Base-by-base conservation (phyloP, 2,329 filamentous ascomycete species). In the Exophiala xenobiotica region DNA sequence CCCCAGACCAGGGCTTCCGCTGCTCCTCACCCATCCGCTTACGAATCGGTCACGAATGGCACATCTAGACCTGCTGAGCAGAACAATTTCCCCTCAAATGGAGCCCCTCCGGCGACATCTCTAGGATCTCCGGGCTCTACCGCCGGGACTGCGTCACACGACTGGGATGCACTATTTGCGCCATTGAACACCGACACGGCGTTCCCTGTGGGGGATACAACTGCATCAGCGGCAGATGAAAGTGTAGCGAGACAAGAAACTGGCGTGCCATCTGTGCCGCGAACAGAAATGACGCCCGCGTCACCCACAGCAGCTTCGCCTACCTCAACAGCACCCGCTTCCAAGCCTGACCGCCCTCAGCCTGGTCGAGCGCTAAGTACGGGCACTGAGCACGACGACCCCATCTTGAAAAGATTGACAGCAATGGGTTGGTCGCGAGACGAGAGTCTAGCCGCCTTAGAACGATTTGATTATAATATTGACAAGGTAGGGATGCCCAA, bases 161-260 rank as follows among this genome's bases (percentile, higher is more conserved):
- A 97, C 68, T 97, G 93, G 93, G 92, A 97, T 64, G 87, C 90
- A 31, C 89, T 97, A 49, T 97, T 97, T 71, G 87, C 88, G 4
- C 56, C 58, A 3, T 37, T 61, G 33, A 51, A 51, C 20, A 45
- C 54, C 3, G 47, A 53, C 16, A 37, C 42, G 61, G 79, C 22
- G 20, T 27, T 41, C n/a, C 38, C 50, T 9, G 8, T 47, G 9
- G 11, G 11, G 19, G 22, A 14, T 6, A 16, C 51, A 8, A 8
- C 24, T 11, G 35, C 45, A n/a, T 27, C n/a, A 4, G 42, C 22
- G 22, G 19, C 44, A 18, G 14, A 41, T 19, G 29, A 33, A 12
- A 33, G 11, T 33, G 5, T 33, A n/a, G 38, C 19, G 14, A 14
- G 8, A 22, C 38, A 40, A n/a, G 38, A 20, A 23, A 6, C 38